Evolutionary conservation across 2,329 filamentous ascomycete genomes (phyloP).

Genomic region (Phyllachora maydis): DNA sequence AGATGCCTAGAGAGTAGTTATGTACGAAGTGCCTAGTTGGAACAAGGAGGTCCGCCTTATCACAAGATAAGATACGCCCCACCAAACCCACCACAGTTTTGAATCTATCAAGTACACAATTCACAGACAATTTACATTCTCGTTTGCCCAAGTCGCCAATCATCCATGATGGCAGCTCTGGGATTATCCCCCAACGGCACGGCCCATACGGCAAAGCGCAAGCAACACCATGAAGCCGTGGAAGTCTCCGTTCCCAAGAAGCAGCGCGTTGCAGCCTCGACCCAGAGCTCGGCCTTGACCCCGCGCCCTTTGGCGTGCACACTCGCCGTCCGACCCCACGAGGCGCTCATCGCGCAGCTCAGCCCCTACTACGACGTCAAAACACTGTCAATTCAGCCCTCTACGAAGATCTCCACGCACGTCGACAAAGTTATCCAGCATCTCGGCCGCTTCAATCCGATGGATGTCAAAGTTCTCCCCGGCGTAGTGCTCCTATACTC

Average conservation of each 20-base stretch:
- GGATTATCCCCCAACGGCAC: background rate
- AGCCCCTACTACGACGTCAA: conserved; percentile 25
- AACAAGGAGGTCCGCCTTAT: too few relatives aligned
- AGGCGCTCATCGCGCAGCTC: conserved; percentile 20
- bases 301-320: conserved; percentile 2
- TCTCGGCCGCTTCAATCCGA: conserved; percentile 13
- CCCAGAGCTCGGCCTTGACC: background rate
- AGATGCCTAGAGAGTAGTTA: too few relatives aligned
- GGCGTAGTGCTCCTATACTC: conserved; percentile 27
- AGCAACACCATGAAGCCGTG: conserved; percentile 1
- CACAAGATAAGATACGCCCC: too few relatives aligned
- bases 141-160: too few relatives aligned
- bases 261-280: conserved; percentile 4
- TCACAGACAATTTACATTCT: too few relatives aligned
- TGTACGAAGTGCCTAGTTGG: too few relatives aligned
- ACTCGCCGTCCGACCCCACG: conserved; percentile 16
- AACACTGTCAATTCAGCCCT: conserved; percentile 33
- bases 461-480: conserved; percentile 7
- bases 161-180: too few relatives aligned
- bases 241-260: conserved; percentile 5
- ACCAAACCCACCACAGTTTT: too few relatives aligned
- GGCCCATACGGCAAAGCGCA: background rate
- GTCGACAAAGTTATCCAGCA: conserved; percentile 22
- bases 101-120: too few relatives aligned
- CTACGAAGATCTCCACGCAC: conserved; percentile 35